Evolutionary conservation across 148 eudicot species (phyloP).

Genomic region (Suaeda aralocaspica): DNA sequence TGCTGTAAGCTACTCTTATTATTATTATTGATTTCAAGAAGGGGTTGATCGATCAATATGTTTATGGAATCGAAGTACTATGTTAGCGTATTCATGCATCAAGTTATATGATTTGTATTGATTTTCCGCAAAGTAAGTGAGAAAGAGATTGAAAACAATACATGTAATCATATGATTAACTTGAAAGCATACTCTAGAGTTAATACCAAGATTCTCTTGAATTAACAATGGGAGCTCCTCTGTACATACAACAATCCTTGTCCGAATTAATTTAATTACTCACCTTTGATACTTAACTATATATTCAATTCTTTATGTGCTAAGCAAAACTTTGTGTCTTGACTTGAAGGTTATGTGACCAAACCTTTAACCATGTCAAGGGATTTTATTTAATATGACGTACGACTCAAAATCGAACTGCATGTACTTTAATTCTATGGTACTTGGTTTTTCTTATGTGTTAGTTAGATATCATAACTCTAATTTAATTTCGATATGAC

Average conservation of each 20-base stretch:
- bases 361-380: no score
- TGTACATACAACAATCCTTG: neutral
- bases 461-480: no score
- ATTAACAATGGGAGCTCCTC: neutral
- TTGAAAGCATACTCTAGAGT: conserved; percentile 12
- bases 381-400: no score
- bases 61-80: conserved; percentile 4
- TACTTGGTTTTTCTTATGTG: no score
- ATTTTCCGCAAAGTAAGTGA: conserved; percentile 1
- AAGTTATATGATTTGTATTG: neutral
- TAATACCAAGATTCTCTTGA: neutral
- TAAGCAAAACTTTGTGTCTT: no score
- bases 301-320: neutral
- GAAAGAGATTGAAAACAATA: conserved; percentile 13
- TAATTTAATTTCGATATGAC: no score
- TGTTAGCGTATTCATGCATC: conserved; percentile 13
- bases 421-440: no score
- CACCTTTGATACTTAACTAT: neutral
- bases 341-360: no score
- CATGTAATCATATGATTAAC: conserved; percentile 12
- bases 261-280: neutral
- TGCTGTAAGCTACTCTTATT: neutral
- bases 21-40: neutral
- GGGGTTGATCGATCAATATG: conserved; percentile 5
- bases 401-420: no score